Base-by-base conservation (phyloP, 352 stramenopile genomes). In the Salisapilia sapeloensis region DNA sequence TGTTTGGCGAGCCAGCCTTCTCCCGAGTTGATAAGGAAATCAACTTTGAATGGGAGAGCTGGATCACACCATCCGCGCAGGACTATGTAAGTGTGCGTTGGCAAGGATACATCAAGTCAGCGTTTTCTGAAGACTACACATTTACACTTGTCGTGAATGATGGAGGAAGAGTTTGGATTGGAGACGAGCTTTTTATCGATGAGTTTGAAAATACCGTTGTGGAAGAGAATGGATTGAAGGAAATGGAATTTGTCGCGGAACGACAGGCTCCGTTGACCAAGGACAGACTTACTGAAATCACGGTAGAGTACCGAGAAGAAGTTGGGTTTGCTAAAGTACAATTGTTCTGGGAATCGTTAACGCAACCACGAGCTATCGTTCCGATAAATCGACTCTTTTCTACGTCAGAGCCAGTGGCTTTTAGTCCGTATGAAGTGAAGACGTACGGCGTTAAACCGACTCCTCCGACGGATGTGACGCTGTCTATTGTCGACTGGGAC, bases 1-100 rank as follows among this genome's bases (percentile, higher is more conserved):
- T 97, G 15, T 84, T 91, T 31, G 86, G 81, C 8, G 55, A 59
- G 4, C 71, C 90, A 4, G 63, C 78, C 16, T 24, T 95, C 1
- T 69, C 67, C 25, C 70, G 90, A 12, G 49, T 97, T 2, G 92
- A 98, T 46, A 26, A 48, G 6, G 43, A 53, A 3, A 69, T 98
- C 32, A 65, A 96, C 44, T 97, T 98, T 47, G 42, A 58, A 2
- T 98, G 92, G 92, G 46, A 60, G 11, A 66, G 89, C 29, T 60
- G 78, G 14, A 80, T 98, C 38, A 96, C 84, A 1, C 60, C 66
- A 9, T 95, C 78, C 1, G 91, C 75, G 30, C 71, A 81, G 43
- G 90, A 97, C 44, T 95, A 96, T 46, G 82, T 97, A 20, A 96
- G 85, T 31, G 65, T 96, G 16, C 77, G 89, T 7, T 97, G 91